Evolutionary conservation across 2,329 filamentous ascomycete species (phyloP).

Genomic region (Ceratocystis cacaofunesta): DNA sequence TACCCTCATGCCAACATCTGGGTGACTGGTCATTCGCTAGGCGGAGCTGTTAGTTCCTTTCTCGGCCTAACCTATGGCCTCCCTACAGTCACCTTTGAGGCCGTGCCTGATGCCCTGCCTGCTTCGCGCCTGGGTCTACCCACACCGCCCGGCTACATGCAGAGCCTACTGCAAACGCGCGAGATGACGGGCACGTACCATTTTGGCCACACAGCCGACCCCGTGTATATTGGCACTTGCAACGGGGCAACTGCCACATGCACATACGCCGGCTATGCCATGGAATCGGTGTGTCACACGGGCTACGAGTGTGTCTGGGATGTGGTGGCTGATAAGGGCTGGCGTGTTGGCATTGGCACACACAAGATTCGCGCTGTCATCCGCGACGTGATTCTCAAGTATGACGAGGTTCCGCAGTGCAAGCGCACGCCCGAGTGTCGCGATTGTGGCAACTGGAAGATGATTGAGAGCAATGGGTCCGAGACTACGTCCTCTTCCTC

Average conservation of each 20-base stretch:
- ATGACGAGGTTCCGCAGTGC: slow-evolving; percentile 67
- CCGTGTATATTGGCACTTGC: slow-evolving; percentile 85
- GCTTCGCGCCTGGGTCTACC: slow-evolving; percentile 75
- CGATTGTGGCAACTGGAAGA: slow-evolving; percentile 89
- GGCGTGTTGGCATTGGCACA: slow-evolving; percentile 79
- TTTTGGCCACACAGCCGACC: slow-evolving; percentile 91
- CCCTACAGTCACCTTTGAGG: slow-evolving; percentile 84
- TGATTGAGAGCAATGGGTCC: slow-evolving; percentile 81
- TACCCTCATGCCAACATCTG: slow-evolving; percentile 78
- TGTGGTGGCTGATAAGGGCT: slow-evolving; percentile 78
- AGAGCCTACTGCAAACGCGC: slow-evolving; percentile 54
- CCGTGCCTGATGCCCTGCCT: slow-evolving; percentile 78
- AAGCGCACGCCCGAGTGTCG: slow-evolving; percentile 62
- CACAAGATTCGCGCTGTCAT: slow-evolving; percentile 87
- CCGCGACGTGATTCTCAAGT: slow-evolving; percentile 68
- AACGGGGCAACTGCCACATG: slow-evolving; percentile 81
- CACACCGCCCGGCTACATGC: slow-evolving; percentile 61
- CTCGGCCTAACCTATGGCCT: slow-evolving; percentile 81
- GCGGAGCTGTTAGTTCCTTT: slow-evolving; percentile 76
- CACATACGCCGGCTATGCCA: slow-evolving; percentile 80
- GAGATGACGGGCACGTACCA: slow-evolving; percentile 68
- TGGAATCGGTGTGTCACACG: slow-evolving; percentile 86
- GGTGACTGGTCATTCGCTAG: slow-evolving; percentile 84
- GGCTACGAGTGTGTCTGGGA: slow-evolving; percentile 84
- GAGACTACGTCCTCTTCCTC: slow-evolving; percentile 50